Conservation (phyloP, 1,284 basidiomycete species). For the Apiotrichum gamsii region DNA sequence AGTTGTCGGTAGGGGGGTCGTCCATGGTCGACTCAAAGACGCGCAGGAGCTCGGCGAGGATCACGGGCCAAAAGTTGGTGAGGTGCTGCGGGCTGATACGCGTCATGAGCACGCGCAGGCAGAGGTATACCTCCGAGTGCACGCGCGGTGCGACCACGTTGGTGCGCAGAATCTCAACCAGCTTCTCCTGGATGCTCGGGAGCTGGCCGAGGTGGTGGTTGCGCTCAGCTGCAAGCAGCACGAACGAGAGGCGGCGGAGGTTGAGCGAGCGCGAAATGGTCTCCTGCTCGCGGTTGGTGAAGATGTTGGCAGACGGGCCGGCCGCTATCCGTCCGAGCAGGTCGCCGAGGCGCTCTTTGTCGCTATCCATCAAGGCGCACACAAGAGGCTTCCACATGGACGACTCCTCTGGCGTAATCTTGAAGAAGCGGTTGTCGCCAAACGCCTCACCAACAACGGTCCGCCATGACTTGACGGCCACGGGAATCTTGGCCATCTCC, state of each 20-base stretch:
- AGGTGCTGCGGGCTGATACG: constrained; percentile 87
- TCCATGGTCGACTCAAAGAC: constrained; percentile 54
- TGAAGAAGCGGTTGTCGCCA: constrained; percentile 82
- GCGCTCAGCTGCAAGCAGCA: constrained; percentile 75
- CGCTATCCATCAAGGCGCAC: constrained; percentile 71
- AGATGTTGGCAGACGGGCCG: constrained; percentile 88
- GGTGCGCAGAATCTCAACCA: constrained; percentile 80
- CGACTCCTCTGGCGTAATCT: constrained; percentile 50
- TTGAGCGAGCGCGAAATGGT: constrained; percentile 82
- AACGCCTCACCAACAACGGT: constrained; percentile 72
- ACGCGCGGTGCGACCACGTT: constrained; percentile 75
- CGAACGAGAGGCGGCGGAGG: constrained; percentile 77
- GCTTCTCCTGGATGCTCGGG: constrained; percentile 89
- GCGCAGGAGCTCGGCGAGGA: constrained; percentile 77
- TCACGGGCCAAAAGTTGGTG: constrained; percentile 93
- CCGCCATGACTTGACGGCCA: constrained; percentile 79
- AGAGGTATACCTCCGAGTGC: constrained; percentile 88
- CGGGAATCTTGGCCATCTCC: constrained; percentile 72
- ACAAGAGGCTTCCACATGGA: constrained; percentile 71
- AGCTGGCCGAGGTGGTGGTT: constrained; percentile 86
- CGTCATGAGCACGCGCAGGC: constrained; percentile 82
- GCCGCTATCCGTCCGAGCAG: constrained; percentile 74
- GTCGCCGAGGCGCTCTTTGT: constrained; percentile 80
- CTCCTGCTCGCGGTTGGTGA: constrained; percentile 91
- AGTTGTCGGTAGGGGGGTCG: constrained; percentile 57